Evolutionary conservation across 768 basidiomycete species (phyloP).

Genomic region (Podaxis carcinomalis): DNA sequence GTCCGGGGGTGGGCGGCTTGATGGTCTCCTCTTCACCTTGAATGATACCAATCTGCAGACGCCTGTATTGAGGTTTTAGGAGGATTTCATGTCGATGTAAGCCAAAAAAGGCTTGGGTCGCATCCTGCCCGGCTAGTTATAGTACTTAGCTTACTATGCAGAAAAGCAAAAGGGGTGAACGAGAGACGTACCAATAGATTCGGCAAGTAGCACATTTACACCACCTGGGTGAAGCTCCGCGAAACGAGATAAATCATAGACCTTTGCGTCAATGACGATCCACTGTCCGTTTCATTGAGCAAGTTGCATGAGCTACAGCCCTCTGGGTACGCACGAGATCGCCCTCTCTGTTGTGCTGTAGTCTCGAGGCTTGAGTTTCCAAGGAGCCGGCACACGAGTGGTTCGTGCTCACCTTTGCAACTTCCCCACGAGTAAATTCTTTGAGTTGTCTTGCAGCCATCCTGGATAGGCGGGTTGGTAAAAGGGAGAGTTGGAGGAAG

Average conservation of each 20-base stretch:
- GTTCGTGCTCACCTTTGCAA: slow-evolving; percentile 49
- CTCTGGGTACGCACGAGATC: slow-evolving; percentile 56
- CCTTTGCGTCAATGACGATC: slow-evolving; percentile 77
- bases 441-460: slow-evolving; percentile 17
- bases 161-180: neutral
- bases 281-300: slow-evolving; percentile 41
- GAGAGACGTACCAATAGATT: slow-evolving; percentile 52
- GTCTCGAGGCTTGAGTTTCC: neutral
- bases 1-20: slow-evolving; percentile 22
- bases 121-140: slow-evolving; percentile 61
- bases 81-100: slow-evolving; percentile 29
- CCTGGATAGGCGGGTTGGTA: neutral
- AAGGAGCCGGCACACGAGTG: neutral
- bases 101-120: slow-evolving; percentile 28
- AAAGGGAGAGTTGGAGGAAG: neutral
- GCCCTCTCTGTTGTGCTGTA: slow-evolving; percentile 82
- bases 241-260: slow-evolving; percentile 80
- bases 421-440: slow-evolving; percentile 54
- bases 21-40: slow-evolving; percentile 25
- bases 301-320: neutral
- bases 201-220: slow-evolving; percentile 62
- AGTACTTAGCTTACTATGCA: neutral
- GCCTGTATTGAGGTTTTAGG: slow-evolving; percentile 25
- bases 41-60: slow-evolving; percentile 27
- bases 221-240: slow-evolving; percentile 85